phyloP scores from a whole-genome alignment of 345 rosid species.

The Laguncularia racemosa region DNA sequence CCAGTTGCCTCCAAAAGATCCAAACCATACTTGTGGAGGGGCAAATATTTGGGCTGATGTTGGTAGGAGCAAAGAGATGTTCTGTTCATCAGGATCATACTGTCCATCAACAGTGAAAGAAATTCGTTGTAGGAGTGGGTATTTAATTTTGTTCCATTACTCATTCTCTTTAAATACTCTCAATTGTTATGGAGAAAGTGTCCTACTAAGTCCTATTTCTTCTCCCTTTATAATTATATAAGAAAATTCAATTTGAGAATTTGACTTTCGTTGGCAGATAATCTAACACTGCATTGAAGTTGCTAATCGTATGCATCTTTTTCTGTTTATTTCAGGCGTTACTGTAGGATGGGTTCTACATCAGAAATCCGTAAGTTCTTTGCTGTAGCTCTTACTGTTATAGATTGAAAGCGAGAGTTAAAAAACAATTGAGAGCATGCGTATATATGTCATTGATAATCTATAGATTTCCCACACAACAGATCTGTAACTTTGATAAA shows the following conservation, averaged over 20 bases:
- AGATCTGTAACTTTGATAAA: too few species aligned
- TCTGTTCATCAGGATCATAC: constrained; percentile 61
- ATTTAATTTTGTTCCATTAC: constrained; percentile 19
- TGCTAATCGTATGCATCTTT: neutral
- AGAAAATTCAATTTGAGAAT: neutral
- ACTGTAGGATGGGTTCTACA: constrained; percentile 79
- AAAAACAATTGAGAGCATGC: too few species aligned
- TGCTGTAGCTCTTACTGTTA: constrained; percentile 1
- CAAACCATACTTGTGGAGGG: constrained; percentile 88
- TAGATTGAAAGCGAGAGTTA: neutral
- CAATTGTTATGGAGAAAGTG: too few species aligned
- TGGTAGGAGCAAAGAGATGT: constrained; percentile 51
- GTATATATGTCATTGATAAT: too few species aligned
- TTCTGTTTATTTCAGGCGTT: constrained; percentile 48
- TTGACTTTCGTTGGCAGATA: neutral
- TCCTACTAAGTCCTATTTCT: too few species aligned
- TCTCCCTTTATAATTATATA: too few species aligned
- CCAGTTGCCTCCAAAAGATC: constrained; percentile 64
- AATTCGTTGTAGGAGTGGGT: constrained; percentile 50
- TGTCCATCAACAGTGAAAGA: constrained; percentile 42
- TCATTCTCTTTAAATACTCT: constrained; percentile 2
- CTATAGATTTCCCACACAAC: too few species aligned
- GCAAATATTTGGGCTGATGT: constrained; percentile 93
- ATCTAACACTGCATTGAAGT: neutral
- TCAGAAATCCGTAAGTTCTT: constrained; percentile 52